A percentile compares a stretch with the other conserved stretches of the same genome.
phyloP scores from a whole-genome alignment of 2,329 filamentous ascomycete genomes.

The Calonectria hongkongensis region DNA sequence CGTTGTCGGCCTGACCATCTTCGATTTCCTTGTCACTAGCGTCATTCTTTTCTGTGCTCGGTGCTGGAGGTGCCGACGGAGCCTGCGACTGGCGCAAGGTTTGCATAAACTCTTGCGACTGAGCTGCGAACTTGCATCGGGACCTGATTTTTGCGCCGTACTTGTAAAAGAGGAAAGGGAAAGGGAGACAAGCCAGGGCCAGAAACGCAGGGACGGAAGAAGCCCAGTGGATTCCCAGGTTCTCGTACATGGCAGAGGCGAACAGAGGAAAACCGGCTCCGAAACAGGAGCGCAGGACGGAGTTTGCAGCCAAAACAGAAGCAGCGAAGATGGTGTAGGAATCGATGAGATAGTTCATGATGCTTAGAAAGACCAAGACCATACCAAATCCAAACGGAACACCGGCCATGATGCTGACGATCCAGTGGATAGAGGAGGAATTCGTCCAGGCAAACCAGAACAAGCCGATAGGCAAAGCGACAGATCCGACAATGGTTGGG shows the following conservation, averaged over 20 bases:
- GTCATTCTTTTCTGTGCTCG: neutral
- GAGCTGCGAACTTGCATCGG: slow-evolving; percentile 9
- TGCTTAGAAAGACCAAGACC: slow-evolving; percentile 20
- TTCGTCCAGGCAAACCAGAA: slow-evolving; percentile 27
- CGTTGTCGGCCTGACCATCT: neutral
- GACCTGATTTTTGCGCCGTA: slow-evolving; percentile 5
- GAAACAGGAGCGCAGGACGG: slow-evolving; percentile 17
- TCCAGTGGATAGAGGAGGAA: slow-evolving; percentile 19
- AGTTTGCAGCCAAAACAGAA: slow-evolving; percentile 18
- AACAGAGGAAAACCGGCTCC: slow-evolving; percentile 23
- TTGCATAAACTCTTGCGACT: slow-evolving; percentile 17
- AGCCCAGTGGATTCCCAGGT: slow-evolving; percentile 19
- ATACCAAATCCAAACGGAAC: slow-evolving; percentile 20
- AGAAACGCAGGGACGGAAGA: slow-evolving; percentile 16
- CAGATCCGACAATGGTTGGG: neutral
- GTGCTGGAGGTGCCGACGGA: neutral
- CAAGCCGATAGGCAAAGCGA: neutral
- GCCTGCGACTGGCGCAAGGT: neutral
- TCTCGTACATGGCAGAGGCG: neutral
- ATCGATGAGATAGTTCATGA: slow-evolving; percentile 25
- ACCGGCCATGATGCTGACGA: slow-evolving; percentile 22
- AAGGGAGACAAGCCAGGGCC: slow-evolving; percentile 8
- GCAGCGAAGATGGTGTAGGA: slow-evolving; percentile 24
- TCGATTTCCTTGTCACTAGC: neutral
- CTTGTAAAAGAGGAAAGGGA: slow-evolving; percentile 16